phyloP scores from a whole-genome alignment of 1,284 basidiomycete genomes.

The Cutaneotrichosporon arboriforme region DNA sequence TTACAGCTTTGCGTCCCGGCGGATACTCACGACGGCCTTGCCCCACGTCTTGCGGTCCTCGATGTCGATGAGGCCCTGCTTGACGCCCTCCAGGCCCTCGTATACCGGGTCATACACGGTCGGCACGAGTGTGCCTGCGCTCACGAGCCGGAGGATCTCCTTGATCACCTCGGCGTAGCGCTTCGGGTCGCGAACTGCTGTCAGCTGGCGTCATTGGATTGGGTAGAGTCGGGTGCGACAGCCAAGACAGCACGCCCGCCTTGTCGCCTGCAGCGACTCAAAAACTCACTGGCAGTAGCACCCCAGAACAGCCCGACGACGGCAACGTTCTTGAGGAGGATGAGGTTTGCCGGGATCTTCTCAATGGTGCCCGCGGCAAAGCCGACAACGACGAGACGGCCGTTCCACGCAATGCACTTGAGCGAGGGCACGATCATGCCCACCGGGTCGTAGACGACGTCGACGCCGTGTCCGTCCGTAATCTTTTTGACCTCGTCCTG shows the following conservation, averaged over 20 bases:
- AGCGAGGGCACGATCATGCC: conserved; percentile 52
- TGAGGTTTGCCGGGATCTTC: conserved; percentile 82
- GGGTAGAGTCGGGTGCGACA: background rate
- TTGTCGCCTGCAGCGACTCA: background rate
- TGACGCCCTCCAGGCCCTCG: conserved; percentile 65
- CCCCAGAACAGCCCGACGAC: conserved; percentile 82
- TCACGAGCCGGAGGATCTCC: conserved; percentile 66
- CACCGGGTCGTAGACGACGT: conserved; percentile 87
- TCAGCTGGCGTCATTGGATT: background rate
- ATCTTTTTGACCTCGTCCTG: conserved; percentile 55
- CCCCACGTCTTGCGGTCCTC: conserved; percentile 85
- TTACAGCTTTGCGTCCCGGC: conserved; percentile 39
- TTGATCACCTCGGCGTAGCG: conserved; percentile 67
- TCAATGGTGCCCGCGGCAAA: conserved; percentile 86
- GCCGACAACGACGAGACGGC: conserved; percentile 82
- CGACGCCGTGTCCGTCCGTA: conserved; percentile 72
- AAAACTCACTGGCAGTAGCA: conserved; percentile 55
- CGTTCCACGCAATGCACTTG: conserved; percentile 93
- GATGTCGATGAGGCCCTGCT: conserved; percentile 51
- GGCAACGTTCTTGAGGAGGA: conserved; percentile 79
- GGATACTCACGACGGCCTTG: conserved; percentile 71
- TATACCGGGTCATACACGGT: conserved; percentile 69
- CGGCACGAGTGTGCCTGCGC: conserved; percentile 62
- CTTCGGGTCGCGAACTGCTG: conserved; percentile 56
- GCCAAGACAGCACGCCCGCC: background rate